phyloP scores from a whole-genome alignment of 2,329 filamentous ascomycete genomes.

The Aureobasidium vineae region DNA sequence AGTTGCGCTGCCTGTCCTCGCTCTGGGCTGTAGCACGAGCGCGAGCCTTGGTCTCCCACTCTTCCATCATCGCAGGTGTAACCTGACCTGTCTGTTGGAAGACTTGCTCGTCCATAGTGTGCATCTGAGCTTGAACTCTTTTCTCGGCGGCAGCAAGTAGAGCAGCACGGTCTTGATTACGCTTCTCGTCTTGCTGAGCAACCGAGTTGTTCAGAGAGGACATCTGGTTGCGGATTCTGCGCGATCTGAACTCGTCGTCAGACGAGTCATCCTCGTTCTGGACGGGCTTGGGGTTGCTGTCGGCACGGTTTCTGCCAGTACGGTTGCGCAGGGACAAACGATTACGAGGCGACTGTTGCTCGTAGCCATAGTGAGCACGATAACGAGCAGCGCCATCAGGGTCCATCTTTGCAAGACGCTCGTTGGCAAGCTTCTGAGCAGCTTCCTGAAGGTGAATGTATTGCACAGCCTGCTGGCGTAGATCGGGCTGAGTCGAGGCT shows the following conservation, averaged over 20 bases:
- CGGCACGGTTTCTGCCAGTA: slow-evolving; percentile 25
- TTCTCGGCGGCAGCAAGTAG: slow-evolving; percentile 77
- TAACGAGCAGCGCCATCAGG: slow-evolving; percentile 64
- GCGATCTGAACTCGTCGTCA: slow-evolving; percentile 66
- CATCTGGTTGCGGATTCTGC: slow-evolving; percentile 75
- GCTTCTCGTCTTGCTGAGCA: slow-evolving; percentile 70
- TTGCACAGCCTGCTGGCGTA: slow-evolving; percentile 53
- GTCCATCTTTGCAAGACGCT: slow-evolving; percentile 76
- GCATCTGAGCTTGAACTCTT: slow-evolving; percentile 77
- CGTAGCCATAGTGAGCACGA: slow-evolving; percentile 72
- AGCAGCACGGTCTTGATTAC: slow-evolving; percentile 69
- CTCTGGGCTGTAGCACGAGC: slow-evolving; percentile 65
- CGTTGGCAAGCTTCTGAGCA: slow-evolving; percentile 80
- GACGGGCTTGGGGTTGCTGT: slow-evolving; percentile 30
- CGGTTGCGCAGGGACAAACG: slow-evolving; percentile 43
- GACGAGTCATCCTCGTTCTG: slow-evolving; percentile 45
- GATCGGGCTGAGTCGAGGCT: slow-evolving; percentile 42
- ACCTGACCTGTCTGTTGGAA: slow-evolving; percentile 73
- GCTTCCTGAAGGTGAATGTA: slow-evolving; percentile 74
- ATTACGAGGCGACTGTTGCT: slow-evolving; percentile 50
- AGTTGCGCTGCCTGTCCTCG: slow-evolving; percentile 57
- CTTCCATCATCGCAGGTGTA: slow-evolving; percentile 64
- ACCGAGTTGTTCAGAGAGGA: slow-evolving; percentile 68
- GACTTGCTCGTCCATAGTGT: slow-evolving; percentile 78
- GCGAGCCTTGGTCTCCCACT: slow-evolving; percentile 77